A percentile compares a stretch with the other conserved stretches of the same genome.
phyloP scores from a whole-genome alignment of 495 filamentous ascomycete species.

The Daldinia loculata region DNA sequence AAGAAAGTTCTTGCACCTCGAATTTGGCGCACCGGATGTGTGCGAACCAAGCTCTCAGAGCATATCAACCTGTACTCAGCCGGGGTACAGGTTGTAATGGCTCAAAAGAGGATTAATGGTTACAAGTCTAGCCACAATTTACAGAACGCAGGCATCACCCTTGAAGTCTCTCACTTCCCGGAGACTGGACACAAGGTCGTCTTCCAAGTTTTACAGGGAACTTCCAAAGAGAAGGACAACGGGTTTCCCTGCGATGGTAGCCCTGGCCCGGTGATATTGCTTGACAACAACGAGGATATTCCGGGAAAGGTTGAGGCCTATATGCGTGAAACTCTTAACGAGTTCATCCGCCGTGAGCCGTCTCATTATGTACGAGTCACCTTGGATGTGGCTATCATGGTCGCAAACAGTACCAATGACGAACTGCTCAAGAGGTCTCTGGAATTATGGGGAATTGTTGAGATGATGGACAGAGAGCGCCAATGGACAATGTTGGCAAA shows the following conservation, averaged over 20 bases:
- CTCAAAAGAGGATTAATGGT: conserved; percentile 69
- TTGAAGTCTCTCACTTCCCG: conserved; percentile 75
- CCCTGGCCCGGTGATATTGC: conserved; percentile 52
- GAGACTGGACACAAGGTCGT: conserved; percentile 63
- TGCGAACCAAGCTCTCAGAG: conserved; percentile 77
- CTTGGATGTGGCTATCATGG: conserved; percentile 63
- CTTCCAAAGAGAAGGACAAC: conserved; percentile 52
- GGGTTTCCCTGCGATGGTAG: not conserved
- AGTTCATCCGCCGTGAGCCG: conserved; percentile 70
- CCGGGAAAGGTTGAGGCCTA: conserved; percentile 73
- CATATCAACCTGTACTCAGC: conserved; percentile 77
- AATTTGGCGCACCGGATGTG: conserved; percentile 82
- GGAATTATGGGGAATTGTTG: conserved; percentile 79
- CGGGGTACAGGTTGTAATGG: conserved; percentile 72
- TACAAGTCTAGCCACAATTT: conserved; percentile 67
- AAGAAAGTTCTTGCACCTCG: conserved; percentile 78
- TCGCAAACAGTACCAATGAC: conserved; percentile 67
- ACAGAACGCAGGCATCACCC: conserved; percentile 63
- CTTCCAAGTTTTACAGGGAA: conserved; percentile 63
- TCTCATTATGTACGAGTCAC: conserved; percentile 76
- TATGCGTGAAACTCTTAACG: conserved; percentile 68
- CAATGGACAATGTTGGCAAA: conserved; percentile 68
- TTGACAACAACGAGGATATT: conserved; percentile 77
- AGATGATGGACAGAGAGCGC: conserved; percentile 74
- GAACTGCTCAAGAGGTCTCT: conserved; percentile 70